Conservation (phyloP, 2,329 filamentous ascomycete genomes). For the Aspergillus pseudotamarii region DNA sequence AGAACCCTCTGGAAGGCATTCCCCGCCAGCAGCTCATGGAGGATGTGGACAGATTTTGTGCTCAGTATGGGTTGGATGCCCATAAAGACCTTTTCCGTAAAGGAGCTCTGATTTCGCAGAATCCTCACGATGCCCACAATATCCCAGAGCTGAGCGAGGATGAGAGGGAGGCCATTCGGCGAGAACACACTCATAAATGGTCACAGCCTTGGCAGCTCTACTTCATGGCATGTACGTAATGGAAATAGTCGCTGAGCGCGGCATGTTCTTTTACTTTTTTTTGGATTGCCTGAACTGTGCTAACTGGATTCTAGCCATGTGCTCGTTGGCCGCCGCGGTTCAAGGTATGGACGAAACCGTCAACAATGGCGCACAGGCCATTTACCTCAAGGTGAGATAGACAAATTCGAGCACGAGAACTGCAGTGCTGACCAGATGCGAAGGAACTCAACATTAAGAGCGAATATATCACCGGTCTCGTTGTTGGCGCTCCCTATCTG, state of each 20-base stretch:
- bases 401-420: neutral
- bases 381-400: slow-evolving; percentile 33
- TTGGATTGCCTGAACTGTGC: neutral
- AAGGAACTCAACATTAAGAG: slow-evolving; percentile 18
- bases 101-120: slow-evolving; percentile 55
- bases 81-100: slow-evolving; percentile 54
- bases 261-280: no score
- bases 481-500: slow-evolving; percentile 51
- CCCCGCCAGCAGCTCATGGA: slow-evolving; percentile 55
- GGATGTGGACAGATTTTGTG: slow-evolving; percentile 59
- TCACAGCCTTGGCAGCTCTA: slow-evolving; percentile 53
- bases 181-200: slow-evolving; percentile 56
- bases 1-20: slow-evolving; percentile 60
- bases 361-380: slow-evolving; percentile 50
- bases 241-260: neutral
- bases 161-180: slow-evolving; percentile 45
- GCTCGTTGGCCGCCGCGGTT: slow-evolving; percentile 58
- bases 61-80: slow-evolving; percentile 51
- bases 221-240: slow-evolving; percentile 44
- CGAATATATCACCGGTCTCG: slow-evolving; percentile 42
- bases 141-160: slow-evolving; percentile 50
- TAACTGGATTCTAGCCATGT: slow-evolving; percentile 40
- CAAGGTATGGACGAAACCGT: slow-evolving; percentile 57
- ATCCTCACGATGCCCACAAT: slow-evolving; percentile 52
- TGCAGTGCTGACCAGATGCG: neutral